Evolutionary conservation across 805 yeast species (phyloP).

Genomic region (Myxozyma geophila): DNA sequence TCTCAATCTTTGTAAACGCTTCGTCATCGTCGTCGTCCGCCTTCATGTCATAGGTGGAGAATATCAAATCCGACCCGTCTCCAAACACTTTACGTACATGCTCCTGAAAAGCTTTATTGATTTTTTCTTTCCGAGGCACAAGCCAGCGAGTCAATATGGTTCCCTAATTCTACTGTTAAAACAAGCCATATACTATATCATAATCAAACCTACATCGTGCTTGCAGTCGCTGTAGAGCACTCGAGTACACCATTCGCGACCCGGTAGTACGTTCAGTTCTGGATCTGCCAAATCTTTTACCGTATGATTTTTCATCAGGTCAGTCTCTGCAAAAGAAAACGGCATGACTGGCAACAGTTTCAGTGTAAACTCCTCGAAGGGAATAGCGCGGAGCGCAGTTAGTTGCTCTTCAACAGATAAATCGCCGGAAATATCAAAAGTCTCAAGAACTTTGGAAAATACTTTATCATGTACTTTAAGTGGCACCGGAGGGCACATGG

Average conservation of each 20-base stretch:
- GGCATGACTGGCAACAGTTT: background rate
- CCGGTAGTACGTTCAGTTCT: background rate
- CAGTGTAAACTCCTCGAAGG: constrained; percentile 3
- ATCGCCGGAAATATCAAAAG: background rate
- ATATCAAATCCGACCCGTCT: background rate
- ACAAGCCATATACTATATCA: background rate
- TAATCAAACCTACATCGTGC: constrained; percentile 3
- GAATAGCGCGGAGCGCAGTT: background rate
- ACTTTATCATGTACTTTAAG: background rate
- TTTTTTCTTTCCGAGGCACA: background rate
- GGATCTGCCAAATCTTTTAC: background rate
- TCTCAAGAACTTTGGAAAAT: background rate
- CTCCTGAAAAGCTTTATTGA: background rate
- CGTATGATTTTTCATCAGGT: background rate
- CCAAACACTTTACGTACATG: background rate
- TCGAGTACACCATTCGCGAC: constrained; percentile 9
- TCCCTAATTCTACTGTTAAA: constrained; percentile 1
- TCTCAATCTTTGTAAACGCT: constrained; percentile 5
- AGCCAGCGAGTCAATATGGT: constrained; percentile 5
- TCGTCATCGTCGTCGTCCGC: background rate
- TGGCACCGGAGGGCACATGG: background rate
- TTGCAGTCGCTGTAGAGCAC: constrained; percentile 6
- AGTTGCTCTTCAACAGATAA: background rate
- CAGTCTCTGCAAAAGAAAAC: background rate
- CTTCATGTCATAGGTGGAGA: background rate